Base-by-base conservation (phyloP, 2,329 filamentous ascomycete genomes). In the Seiridium cupressi region DNA sequence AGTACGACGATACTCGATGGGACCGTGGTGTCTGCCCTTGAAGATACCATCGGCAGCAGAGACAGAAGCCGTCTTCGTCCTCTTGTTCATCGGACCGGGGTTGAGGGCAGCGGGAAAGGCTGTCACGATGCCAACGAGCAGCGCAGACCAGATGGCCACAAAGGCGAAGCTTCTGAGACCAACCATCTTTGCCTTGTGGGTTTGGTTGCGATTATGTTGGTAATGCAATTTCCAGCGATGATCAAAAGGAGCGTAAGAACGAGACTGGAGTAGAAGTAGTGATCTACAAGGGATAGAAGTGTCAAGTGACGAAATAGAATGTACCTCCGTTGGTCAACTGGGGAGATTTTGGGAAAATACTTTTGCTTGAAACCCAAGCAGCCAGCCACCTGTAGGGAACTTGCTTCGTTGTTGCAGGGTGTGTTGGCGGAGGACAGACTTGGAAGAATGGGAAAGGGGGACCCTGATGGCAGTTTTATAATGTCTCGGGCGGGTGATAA, bases 1-100 rank as follows among this genome's bases (percentile, higher is more conserved):
- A 10, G 70, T 70, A 55, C 65, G 69, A 60, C 70, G 64, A 58
- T 70, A 60, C 61, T 74, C 68, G 18, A 68, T 63, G 56, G 72
- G 68, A 47, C 72, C 66, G 13, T 58, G 10, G 55, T 18, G 55
- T 51, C 46, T 58, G 46, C 55, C 55, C 32, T 18, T 59, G 60
- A 18, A 18, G 31, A 40, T 44, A 40, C 36, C 57, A 47, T 56
- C 58, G 42, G 60, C 46, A 44, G 60, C 60, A 51, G 44, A 46
- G 54, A 48, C 6, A 13, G 38, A 56, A 53, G 58, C 40, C 40
- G 38, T 54, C 31, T 53, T 18, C 5, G 18, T 53, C 10, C 10
- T 26, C 6, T 18, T 46, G 36, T 44, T 11, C 8, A 44, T 26
- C n/a, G 26, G 18, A 49, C 47, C 8, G 49, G 49, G 38, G 32